phyloP scores from a whole-genome alignment of 805 yeast genomes.

The Maudiozyma bulderi region DNA sequence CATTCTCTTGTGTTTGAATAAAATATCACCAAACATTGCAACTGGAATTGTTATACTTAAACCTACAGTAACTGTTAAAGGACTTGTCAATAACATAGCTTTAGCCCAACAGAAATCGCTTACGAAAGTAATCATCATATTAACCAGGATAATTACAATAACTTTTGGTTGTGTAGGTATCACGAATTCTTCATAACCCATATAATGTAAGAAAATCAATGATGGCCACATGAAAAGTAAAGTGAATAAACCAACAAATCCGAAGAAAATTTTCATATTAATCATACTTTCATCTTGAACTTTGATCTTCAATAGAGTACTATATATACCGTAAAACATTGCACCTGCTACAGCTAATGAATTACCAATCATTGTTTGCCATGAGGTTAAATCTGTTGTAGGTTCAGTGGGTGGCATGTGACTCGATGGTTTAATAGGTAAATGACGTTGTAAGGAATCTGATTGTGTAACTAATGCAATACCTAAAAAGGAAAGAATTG shows the following conservation, averaged over 20 bases:
- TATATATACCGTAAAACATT: slow-evolving; percentile 81
- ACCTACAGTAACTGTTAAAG: slow-evolving; percentile 92
- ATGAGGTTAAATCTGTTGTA: slow-evolving; percentile 12
- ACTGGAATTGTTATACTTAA: slow-evolving; percentile 87
- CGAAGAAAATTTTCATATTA: slow-evolving; percentile 83
- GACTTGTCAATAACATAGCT: slow-evolving; percentile 87
- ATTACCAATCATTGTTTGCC: slow-evolving; percentile 54
- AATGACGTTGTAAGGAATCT: slow-evolving; percentile 35
- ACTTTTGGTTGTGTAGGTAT: slow-evolving; percentile 51
- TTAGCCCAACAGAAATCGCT: slow-evolving; percentile 95
- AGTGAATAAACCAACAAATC: slow-evolving; percentile 86
- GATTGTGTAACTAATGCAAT: slow-evolving; percentile 68
- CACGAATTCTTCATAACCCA: slow-evolving; percentile 62
- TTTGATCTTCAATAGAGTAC: slow-evolving; percentile 67
- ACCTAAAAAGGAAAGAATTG: slow-evolving; percentile 65
- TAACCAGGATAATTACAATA: slow-evolving; percentile 45
- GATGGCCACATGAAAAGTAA: slow-evolving; percentile 75
- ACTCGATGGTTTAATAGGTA: slow-evolving; percentile 3
- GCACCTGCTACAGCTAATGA: slow-evolving; percentile 77
- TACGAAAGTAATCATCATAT: slow-evolving; percentile 70
- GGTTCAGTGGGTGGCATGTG: slow-evolving; percentile 1
- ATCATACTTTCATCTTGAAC: slow-evolving; percentile 66
- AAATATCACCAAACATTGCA: slow-evolving; percentile 84
- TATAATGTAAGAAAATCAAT: slow-evolving; percentile 50
- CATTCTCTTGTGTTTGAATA: slow-evolving; percentile 56